Conservation (phyloP, 176 grass and related monocot genomes). For the Puya raimondii region DNA sequence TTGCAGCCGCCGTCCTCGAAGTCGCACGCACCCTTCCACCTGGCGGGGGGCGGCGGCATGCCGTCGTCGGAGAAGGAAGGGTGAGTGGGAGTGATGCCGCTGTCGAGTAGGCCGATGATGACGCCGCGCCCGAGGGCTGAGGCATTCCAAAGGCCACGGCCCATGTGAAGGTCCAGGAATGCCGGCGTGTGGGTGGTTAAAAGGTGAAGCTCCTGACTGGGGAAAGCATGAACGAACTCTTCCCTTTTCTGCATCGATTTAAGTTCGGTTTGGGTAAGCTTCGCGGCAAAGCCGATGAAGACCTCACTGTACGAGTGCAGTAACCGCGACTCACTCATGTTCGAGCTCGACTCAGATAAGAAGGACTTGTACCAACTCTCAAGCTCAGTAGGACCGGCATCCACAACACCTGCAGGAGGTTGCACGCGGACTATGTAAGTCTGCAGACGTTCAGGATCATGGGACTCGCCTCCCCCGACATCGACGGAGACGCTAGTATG, state of each 20-base stretch:
- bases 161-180: slow-evolving; percentile 1
- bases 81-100: slow-evolving; percentile 6
- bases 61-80: slow-evolving; percentile 11
- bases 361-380: background rate
- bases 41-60: slow-evolving; percentile 1
- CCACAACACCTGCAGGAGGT: background rate
- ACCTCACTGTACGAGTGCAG: slow-evolving; percentile 11
- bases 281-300: slow-evolving; percentile 6
- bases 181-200: slow-evolving; percentile 7
- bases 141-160: background rate
- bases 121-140: background rate
- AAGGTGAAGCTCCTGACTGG: background rate
- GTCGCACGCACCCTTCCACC: slow-evolving; percentile 15
- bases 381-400: background rate
- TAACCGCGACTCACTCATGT: background rate
- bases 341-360: background rate
- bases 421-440: background rate
- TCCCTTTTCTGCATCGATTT: background rate
- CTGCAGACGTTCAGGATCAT: too few relatives aligned
- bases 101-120: slow-evolving; percentile 12
- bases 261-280: background rate
- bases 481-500: too few relatives aligned
- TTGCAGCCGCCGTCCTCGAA: background rate
- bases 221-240: background rate
- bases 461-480: too few relatives aligned